Conservation (phyloP, 1,139 yeast species). For the Blastobotrys buckinghamii region DNA sequence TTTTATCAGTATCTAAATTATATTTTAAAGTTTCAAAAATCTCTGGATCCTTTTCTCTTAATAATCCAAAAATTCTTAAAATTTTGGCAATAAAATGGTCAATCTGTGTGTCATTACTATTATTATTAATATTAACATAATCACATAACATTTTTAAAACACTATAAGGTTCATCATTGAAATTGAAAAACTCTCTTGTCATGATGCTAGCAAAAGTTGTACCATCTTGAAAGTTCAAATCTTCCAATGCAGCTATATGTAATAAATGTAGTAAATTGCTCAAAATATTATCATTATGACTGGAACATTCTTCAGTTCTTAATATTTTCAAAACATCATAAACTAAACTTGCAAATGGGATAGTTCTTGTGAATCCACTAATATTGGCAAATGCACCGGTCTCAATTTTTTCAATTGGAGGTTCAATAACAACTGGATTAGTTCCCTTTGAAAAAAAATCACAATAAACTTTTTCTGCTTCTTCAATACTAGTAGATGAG, state of each 20-base stretch:
- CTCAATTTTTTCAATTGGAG: constrained; percentile 30
- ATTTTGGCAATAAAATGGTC: constrained; percentile 12
- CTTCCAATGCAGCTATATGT: constrained; percentile 48
- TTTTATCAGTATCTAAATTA: constrained; percentile 1
- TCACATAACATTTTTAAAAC: constrained; percentile 12
- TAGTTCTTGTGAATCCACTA: constrained; percentile 32
- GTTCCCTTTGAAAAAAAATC: constrained; percentile 24
- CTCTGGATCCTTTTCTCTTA: constrained; percentile 13
- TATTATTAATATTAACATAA: constrained; percentile 2
- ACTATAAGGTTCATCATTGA: constrained; percentile 6
- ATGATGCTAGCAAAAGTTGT: constrained; percentile 7
- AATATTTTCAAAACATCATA: constrained; percentile 20
- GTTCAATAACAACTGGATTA: constrained; percentile 30
- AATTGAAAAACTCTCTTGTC: constrained; percentile 12
- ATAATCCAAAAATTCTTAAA: constrained; percentile 15
- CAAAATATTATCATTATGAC: constrained; percentile 49
- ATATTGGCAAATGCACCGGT: constrained; percentile 32
- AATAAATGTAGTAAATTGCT: constrained; percentile 61
- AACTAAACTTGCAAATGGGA: constrained; percentile 31
- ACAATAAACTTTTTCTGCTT: constrained; percentile 50
- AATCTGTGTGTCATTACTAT: constrained; percentile 7
- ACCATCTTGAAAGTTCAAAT: constrained; percentile 17
- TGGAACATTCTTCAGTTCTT: constrained; percentile 28
- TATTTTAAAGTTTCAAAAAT: constrained; percentile 6
- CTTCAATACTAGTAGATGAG: constrained; percentile 73